Conservation (phyloP, 2,329 filamentous ascomycete genomes). For the Talaromyces islandicus region DNA sequence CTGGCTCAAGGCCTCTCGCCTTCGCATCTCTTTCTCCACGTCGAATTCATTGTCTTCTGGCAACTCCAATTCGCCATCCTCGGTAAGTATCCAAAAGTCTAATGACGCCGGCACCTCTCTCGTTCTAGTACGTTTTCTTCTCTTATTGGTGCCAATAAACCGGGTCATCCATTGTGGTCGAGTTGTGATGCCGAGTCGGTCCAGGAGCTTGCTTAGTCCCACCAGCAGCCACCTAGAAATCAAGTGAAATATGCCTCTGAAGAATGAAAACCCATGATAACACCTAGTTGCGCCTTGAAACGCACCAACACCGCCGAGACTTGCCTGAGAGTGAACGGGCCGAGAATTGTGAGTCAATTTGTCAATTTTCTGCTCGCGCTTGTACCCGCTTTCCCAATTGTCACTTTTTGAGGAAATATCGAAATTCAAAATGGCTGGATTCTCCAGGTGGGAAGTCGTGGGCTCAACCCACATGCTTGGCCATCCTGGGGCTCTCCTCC, state of each 20-base stretch:
- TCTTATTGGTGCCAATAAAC: conserved; percentile 24
- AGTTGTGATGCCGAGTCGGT: conserved; percentile 54
- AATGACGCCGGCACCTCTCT: conserved; percentile 22
- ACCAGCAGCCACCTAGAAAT: conserved; percentile 54
- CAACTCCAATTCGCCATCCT: conserved; percentile 50
- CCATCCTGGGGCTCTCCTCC: conserved; percentile 21
- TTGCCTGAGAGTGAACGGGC: conserved; percentile 29
- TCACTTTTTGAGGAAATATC: conserved; percentile 23
- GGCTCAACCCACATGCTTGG: conserved; percentile 13
- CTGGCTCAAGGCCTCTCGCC: conserved; percentile 46
- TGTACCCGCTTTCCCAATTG: conserved; percentile 43
- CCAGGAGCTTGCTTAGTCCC: conserved; percentile 49
- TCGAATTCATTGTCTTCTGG: conserved; percentile 64
- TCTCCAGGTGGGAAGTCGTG: conserved; percentile 22
- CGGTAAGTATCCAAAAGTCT: conserved; percentile 51
- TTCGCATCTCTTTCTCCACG: conserved; percentile 72
- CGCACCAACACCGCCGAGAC: conserved; percentile 65
- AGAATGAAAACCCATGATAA: conserved; percentile 66
- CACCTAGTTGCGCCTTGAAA: conserved; percentile 72
- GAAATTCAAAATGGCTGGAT: conserved; percentile 28
- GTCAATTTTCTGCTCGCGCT: conserved; percentile 39
- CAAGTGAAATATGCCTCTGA: conserved; percentile 67
- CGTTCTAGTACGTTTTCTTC: conserved; percentile 12
- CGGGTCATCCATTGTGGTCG: conserved; percentile 58
- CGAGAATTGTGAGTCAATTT: conserved; percentile 29